phyloP scores from a whole-genome alignment of 371 early-diverging fungal genomes.

The Haplosporangium sp. region DNA sequence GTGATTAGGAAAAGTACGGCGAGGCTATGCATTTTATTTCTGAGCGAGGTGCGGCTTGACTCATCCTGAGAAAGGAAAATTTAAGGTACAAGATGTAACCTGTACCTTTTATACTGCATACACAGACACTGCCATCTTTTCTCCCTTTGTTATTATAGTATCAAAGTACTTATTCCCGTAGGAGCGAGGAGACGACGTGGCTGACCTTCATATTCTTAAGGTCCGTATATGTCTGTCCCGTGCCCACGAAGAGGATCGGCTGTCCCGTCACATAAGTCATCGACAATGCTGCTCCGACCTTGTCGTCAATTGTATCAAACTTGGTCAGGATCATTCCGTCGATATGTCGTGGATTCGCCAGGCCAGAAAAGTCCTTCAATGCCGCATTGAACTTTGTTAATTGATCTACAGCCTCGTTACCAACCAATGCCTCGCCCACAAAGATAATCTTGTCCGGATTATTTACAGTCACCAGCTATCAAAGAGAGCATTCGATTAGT shows the following conservation, averaged over 20 bases:
- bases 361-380: constrained; percentile 87
- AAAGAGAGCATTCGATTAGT: neutral
- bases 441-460: constrained; percentile 98
- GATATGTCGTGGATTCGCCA: constrained; percentile 87
- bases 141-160: too few relatives aligned
- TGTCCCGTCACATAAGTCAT: constrained; percentile 96
- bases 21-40: too few relatives aligned
- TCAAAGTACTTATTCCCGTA: constrained; percentile 63
- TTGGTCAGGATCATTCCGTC: constrained; percentile 99
- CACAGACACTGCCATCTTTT: too few relatives aligned
- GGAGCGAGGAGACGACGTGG: constrained; percentile 87
- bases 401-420: constrained; percentile 98
- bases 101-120: too few relatives aligned
- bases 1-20: too few relatives aligned
- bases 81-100: too few relatives aligned
- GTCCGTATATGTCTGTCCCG: constrained; percentile 99
- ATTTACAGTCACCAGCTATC: constrained; percentile 89
- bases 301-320: constrained; percentile 99
- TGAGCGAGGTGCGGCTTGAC: too few relatives aligned
- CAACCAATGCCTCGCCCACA: constrained; percentile 99
- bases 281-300: constrained; percentile 97
- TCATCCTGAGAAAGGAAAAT: too few relatives aligned
- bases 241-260: constrained; percentile 99
- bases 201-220: constrained; percentile 89
- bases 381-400: constrained; percentile 98